Evolutionary conservation across 2,329 filamentous ascomycete genomes (phyloP).

Genomic region (Colletotrichum chlorophyti): DNA sequence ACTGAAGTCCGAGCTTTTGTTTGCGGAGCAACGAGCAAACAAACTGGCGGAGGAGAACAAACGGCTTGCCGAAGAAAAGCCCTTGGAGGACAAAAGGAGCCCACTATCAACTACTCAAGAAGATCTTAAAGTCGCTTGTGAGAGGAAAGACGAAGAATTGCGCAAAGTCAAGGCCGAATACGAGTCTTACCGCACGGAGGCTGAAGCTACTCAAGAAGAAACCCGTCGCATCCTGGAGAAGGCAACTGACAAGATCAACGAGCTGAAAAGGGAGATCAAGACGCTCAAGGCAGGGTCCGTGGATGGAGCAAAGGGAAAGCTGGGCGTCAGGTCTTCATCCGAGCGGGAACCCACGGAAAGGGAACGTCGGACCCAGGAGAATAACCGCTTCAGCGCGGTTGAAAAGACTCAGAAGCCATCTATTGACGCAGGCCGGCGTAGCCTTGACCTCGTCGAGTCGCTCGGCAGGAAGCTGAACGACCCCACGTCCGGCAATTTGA

Average conservation of each 20-base stretch:
- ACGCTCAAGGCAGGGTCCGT: constrained; percentile 44
- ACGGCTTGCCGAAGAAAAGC: constrained; percentile 32
- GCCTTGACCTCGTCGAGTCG: constrained; percentile 35
- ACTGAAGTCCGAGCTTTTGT: constrained; percentile 57
- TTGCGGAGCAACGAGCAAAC: constrained; percentile 51
- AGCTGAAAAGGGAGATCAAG: constrained; percentile 61
- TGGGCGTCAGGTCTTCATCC: neutral
- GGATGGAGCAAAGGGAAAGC: constrained; percentile 14
- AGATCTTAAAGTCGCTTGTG: constrained; percentile 45
- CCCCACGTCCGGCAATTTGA: constrained; percentile 36
- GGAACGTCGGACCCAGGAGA: constrained; percentile 6
- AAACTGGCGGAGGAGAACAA: constrained; percentile 46
- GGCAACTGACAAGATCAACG: constrained; percentile 63
- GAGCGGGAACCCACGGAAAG: constrained; percentile 12
- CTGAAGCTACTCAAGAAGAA: constrained; percentile 60
- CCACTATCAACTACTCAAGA: constrained; percentile 14
- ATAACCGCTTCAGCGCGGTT: neutral
- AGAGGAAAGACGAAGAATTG: constrained; percentile 57
- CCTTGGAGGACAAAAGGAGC: constrained; percentile 4
- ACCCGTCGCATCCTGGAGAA: constrained; percentile 61
- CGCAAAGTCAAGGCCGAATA: constrained; percentile 58
- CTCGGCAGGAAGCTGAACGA: constrained; percentile 31
- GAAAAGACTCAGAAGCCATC: constrained; percentile 24
- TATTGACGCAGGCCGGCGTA: constrained; percentile 26
- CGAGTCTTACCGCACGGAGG: constrained; percentile 59